These are phyloP conservation scores for Elongisporangium undulatum DNA, from an alignment of 352 stramenopile genomes.

Conservation along the genomic window DNA sequence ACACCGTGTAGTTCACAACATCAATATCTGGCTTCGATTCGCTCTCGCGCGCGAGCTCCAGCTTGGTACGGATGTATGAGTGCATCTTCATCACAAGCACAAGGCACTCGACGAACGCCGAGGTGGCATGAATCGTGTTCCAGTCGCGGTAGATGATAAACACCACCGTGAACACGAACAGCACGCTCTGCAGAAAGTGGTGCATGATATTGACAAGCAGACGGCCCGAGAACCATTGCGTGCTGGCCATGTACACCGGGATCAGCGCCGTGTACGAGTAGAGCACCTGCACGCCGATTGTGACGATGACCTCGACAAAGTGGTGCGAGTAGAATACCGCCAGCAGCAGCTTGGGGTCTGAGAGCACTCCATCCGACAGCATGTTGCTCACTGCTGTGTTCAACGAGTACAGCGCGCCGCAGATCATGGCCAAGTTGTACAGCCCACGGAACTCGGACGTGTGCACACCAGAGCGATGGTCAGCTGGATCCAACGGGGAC, in stretches of 20 bases:
- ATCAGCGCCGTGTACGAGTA: conserved; percentile 73
- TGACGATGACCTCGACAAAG: conserved; percentile 65
- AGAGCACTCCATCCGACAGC: conserved; percentile 37
- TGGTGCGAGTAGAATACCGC: conserved; percentile 73
- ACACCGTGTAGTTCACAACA: conserved; percentile 63
- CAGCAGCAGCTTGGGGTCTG: conserved; percentile 47
- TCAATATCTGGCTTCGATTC: conserved; percentile 18
- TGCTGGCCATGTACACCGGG: conserved; percentile 61
- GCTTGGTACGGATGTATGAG: conserved; percentile 73
- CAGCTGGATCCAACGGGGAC: conserved; percentile 63
- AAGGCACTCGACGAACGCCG: conserved; percentile 69
- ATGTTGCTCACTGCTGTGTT: conserved; percentile 55
- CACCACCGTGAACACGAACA: conserved; percentile 64
- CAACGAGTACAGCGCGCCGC: conserved; percentile 56
- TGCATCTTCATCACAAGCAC: conserved; percentile 85
- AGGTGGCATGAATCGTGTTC: conserved; percentile 69
- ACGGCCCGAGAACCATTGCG: conserved; percentile 25
- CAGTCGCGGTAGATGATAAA: conserved; percentile 73
- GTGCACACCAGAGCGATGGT: conserved; percentile 62
- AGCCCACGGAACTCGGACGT: conserved; percentile 71
- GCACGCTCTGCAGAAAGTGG: conserved; percentile 61
- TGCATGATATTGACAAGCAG: conserved; percentile 66
- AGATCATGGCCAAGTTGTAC: conserved; percentile 75
- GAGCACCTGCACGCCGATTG: conserved; percentile 54
- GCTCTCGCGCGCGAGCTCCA: conserved; percentile 45